Base-by-base conservation (phyloP, 371 early-diverging fungal genomes). In the Mortierella sp. region DNA sequence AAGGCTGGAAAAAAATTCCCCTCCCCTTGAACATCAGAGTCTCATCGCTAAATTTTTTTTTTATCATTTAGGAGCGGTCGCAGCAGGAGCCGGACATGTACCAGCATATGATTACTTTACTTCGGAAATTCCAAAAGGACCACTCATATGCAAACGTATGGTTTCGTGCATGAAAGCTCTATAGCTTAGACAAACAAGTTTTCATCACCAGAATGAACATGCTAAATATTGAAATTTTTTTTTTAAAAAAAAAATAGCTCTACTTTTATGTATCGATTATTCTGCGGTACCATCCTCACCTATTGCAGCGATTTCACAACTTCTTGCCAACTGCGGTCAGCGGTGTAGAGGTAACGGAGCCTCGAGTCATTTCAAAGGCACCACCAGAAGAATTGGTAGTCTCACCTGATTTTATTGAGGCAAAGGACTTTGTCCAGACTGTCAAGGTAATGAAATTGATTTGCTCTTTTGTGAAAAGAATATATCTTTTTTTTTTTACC, bases 261-360 rank as follows among this genome's bases (percentile, higher is more conserved):
- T 80, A 80, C 32, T 80, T 80, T 45, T 80, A 80, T 49, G 67
- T 80, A 31, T 80, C 81, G 35, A 80, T 80, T 42, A 68, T 80
- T 47, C 32, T 80, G 62, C 71, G 75, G 35, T 71, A 80, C 45
- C 81, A 80, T 26, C 75, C 81, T 47, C 81, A 80, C 8, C 58
- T 80, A 31, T 54, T 80, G 8, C 81, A 80, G 37, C 70, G 75
- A 28, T 80, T 80, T 59, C 81, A 75, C 32, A 67, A 70, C 10
- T 80, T 80, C 29, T 45, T 80, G 68, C 81, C 81, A 7, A 37
- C 42, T 12, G 81, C 65, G 37, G 13, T 28, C 8, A 40, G 75
- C 3, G 74, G 64, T 9, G 26, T 58, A 26, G 81, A 75, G 32
- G 75, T 80, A 61, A 68, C 55, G 13, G 81, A 80, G 35, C 81